Base-by-base conservation (phyloP, 441 rosid species). In the Populus hybrid region DNA sequence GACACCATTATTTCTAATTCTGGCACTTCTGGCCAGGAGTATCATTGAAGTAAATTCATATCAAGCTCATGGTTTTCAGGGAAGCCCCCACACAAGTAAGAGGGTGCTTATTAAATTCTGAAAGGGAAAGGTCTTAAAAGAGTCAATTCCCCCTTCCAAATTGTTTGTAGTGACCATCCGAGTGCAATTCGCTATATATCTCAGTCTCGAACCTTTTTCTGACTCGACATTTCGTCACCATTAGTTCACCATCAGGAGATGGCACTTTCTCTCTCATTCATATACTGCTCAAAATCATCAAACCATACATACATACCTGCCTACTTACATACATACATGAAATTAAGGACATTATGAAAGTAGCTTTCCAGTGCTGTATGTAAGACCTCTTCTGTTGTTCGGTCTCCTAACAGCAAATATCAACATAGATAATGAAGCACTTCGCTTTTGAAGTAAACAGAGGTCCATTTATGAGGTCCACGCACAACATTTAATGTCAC, bases 161-260 rank as follows among this genome's bases (percentile, higher is more conserved):
- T 82, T 77, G 82, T 75, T 71, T 77, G 82, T 69, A 65, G 77
- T 84, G 87, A 80, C 85, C 83, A 73, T 68, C 82, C 82, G 75
- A 84, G 53, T 42, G 11, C 35, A 28, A 33, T 74, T 74, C 76
- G 45, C 73, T 16, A 9, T 77, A 75, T 36, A 36, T 36, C 40
- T 9, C 26, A 9, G 40, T 31, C 63, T 9, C 63, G 4, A 8
- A 11, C 38, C 65, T 16, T 36, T 42, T 71, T 38, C 71, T 71
- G 73, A 76, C 68, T 68, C 78, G 16, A 9, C 61, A 76, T 76
- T 68, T 68, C 73, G n/a, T 53, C 61, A 23, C 36, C 59, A 26
- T 61, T 61, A n/a, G 18, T 61, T 16, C 64, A 61, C n/a, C 64
- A 18, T n/a, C 64, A 61, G 65, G 65, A 40, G 50, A 40, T 40